These are phyloP conservation scores for Starmerella roubikii DNA, from an alignment of 805 yeast species.

Conservation along the genomic window DNA sequence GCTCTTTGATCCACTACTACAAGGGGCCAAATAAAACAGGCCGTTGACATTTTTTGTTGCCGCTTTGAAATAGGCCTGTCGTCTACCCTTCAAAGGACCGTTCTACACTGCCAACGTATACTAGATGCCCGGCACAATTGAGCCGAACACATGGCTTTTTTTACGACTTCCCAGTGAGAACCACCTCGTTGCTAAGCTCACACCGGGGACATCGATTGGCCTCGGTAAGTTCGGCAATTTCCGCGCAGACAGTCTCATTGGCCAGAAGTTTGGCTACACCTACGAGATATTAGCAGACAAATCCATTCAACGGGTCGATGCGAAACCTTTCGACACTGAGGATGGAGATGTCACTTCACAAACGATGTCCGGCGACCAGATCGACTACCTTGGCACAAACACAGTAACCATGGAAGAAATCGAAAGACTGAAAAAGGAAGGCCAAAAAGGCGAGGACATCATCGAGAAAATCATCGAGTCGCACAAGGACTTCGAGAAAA, in stretches of 20 bases:
- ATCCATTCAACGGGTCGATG: slow-evolving; percentile 21
- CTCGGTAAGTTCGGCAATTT: slow-evolving; percentile 91
- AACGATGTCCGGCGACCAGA: slow-evolving; percentile 53
- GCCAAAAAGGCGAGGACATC: slow-evolving; percentile 62
- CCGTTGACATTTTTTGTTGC: too few relatives aligned
- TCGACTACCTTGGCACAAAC: slow-evolving; percentile 57
- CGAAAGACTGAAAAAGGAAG: slow-evolving; percentile 62
- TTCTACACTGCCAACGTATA: too few relatives aligned
- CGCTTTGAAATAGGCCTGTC: too few relatives aligned
- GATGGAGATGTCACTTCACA: slow-evolving; percentile 33
- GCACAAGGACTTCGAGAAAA: slow-evolving; percentile 76
- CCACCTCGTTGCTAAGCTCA: slow-evolving; percentile 55
- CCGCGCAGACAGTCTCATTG: slow-evolving; percentile 57
- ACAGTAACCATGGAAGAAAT: slow-evolving; percentile 66
- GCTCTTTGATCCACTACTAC: too few relatives aligned
- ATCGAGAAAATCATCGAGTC: slow-evolving; percentile 70
- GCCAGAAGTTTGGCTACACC: slow-evolving; percentile 75
- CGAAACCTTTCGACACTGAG: slow-evolving; percentile 25
- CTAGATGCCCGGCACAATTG: slow-evolving; percentile 24
- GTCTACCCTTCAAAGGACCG: too few relatives aligned
- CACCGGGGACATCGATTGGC: slow-evolving; percentile 44
- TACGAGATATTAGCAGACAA: slow-evolving; percentile 61
- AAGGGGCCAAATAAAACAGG: too few relatives aligned
- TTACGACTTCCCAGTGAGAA: slow-evolving; percentile 73
- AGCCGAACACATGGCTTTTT: slow-evolving; percentile 42